A percentile compares a stretch with the other conserved stretches of the same genome.
Conservation (phyloP, 805 yeast genomes). For the Myxozyma neglecta region DNA sequence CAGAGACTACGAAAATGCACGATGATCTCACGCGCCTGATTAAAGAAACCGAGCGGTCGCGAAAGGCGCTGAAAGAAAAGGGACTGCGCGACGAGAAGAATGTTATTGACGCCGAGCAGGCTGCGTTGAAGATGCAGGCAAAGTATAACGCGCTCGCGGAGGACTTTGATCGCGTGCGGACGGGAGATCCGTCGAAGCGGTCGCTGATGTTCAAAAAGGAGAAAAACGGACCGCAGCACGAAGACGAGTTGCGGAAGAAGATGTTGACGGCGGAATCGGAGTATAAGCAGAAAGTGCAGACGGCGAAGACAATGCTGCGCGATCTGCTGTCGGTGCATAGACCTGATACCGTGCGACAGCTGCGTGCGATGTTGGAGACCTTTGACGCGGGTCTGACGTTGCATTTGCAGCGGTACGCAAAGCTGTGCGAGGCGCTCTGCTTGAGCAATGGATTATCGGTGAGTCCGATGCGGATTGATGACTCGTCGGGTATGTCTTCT, state of each 20-base stretch:
- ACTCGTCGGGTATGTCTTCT: not conserved
- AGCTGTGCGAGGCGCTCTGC: constrained; percentile 78
- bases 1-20: constrained; percentile 77
- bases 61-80: constrained; percentile 80
- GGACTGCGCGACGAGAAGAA: constrained; percentile 80
- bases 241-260: constrained; percentile 80
- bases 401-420: constrained; percentile 82
- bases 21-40: constrained; percentile 77
- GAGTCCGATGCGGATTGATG: constrained; percentile 58
- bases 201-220: constrained; percentile 67
- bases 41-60: constrained; percentile 63
- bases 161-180: constrained; percentile 79
- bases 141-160: constrained; percentile 78
- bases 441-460: constrained; percentile 83
- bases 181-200: constrained; percentile 80
- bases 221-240: constrained; percentile 77
- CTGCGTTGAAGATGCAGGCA: constrained; percentile 83
- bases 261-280: constrained; percentile 85
- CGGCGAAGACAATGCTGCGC: constrained; percentile 70
- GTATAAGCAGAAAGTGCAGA: constrained; percentile 71
- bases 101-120: constrained; percentile 73
- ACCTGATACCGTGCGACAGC: constrained; percentile 69
- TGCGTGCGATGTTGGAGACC: constrained; percentile 78
- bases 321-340: constrained; percentile 71
- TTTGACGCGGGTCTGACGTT: constrained; percentile 86